A percentile compares a stretch with the other conserved stretches of the same genome.
phyloP scores from a whole-genome alignment of 306 rosid species.

The Mimosa pudica region DNA sequence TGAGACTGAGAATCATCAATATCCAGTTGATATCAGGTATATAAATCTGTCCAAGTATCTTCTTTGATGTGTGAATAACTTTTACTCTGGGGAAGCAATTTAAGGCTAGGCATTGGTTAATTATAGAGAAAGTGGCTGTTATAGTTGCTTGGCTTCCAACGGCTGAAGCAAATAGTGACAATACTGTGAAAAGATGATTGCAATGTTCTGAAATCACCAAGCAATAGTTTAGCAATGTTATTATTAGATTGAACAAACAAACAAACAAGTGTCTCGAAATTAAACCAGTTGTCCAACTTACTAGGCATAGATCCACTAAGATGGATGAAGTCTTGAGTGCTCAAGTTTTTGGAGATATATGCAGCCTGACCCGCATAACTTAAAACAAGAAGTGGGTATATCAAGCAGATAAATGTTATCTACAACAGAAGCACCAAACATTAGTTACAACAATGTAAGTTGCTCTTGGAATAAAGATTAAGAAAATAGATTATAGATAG shows the following conservation, averaged over 20 bases:
- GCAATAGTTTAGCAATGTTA: slow-evolving; percentile 15
- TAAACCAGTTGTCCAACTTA: slow-evolving; percentile 39
- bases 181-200: slow-evolving; percentile 49
- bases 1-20: slow-evolving; percentile 76
- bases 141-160: slow-evolving; percentile 96
- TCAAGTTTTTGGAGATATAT: slow-evolving; percentile 62
- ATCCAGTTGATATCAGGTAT: slow-evolving; percentile 92
- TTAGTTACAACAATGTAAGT: slow-evolving; percentile 28
- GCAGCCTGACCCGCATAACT: slow-evolving; percentile 89
- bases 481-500: slow-evolving; percentile 23
- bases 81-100: slow-evolving; percentile 92
- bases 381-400: slow-evolving; percentile 74
- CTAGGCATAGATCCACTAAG: slow-evolving; percentile 69
- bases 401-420: slow-evolving; percentile 73
- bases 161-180: slow-evolving; percentile 70
- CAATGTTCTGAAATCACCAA: slow-evolving; percentile 47
- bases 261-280: background rate
- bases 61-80: slow-evolving; percentile 87
- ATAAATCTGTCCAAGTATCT: slow-evolving; percentile 74
- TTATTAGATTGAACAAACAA: background rate
- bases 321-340: slow-evolving; percentile 47
- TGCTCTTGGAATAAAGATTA: slow-evolving; percentile 3
- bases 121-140: slow-evolving; percentile 80
- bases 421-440: slow-evolving; percentile 39
- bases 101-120: slow-evolving; percentile 81